These are phyloP conservation scores for Sordaria brevicollis DNA, from an alignment of 495 filamentous ascomycete species.

Conservation along the genomic window DNA sequence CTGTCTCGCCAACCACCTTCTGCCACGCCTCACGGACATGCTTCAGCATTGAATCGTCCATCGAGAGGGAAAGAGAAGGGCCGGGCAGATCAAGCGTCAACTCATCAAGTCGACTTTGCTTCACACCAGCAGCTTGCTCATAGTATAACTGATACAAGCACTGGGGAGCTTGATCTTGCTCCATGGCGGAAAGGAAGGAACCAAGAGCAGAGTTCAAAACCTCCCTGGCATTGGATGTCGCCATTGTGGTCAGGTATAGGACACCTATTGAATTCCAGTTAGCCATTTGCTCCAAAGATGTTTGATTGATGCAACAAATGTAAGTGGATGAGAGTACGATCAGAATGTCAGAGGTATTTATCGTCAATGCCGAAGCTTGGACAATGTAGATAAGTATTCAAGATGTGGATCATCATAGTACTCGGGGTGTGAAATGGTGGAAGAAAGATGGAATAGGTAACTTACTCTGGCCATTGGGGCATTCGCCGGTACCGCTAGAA, in stretches of 20 bases:
- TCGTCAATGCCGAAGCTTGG: slow-evolving; percentile 75
- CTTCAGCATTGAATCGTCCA: slow-evolving; percentile 56
- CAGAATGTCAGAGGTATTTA: slow-evolving; percentile 85
- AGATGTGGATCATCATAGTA: slow-evolving; percentile 66
- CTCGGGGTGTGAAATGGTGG: slow-evolving; percentile 7
- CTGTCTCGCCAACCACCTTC: slow-evolving; percentile 43
- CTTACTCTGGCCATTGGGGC: slow-evolving; percentile 81
- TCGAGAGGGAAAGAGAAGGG: slow-evolving; percentile 49
- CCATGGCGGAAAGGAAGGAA: slow-evolving; percentile 37
- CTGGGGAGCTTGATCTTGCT: slow-evolving; percentile 21
- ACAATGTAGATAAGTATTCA: slow-evolving; percentile 99
- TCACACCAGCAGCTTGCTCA: slow-evolving; percentile 31
- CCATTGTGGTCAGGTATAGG: slow-evolving; percentile 52
- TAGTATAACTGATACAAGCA: slow-evolving; percentile 56
- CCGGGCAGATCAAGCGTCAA: slow-evolving; percentile 39
- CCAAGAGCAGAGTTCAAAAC: slow-evolving; percentile 45
- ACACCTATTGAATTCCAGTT: slow-evolving; percentile 48
- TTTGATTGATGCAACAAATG: slow-evolving; percentile 4
- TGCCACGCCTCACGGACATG: slow-evolving; percentile 55
- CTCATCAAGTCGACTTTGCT: slow-evolving; percentile 18
- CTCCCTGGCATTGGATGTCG: slow-evolving; percentile 23
- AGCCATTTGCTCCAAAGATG: slow-evolving; percentile 27
- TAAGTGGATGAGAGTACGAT: slow-evolving; percentile 38
- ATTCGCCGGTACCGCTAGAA: slow-evolving; percentile 82
- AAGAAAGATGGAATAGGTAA: slow-evolving; percentile 7